Evolutionary conservation across 257 asterid genomes (phyloP), one percentile per base, ranked within the genome.

Genomic region (Scutellaria barbata): DNA sequence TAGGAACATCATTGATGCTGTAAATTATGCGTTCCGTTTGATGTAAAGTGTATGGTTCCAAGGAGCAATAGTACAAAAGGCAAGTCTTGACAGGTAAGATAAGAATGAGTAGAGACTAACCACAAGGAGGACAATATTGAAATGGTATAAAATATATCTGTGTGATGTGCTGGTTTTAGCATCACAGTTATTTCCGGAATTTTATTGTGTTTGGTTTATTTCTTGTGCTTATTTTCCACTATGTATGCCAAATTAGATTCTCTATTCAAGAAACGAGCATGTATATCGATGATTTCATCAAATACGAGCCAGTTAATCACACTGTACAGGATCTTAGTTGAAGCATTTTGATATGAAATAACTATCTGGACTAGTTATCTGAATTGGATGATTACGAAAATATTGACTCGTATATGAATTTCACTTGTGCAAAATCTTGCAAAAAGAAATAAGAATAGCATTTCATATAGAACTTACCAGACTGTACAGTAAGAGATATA

Each of bases 401-500:
- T 30, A 4, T 30, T 30, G 35, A 2, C 35, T 30, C 35, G 35
- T 30, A 30, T 25, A 30, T 30, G 35, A 30, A 30, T 30, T 30
- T 30, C 5, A 10, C 11, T n/a, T 7, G 1, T 50, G 16, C 54
- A n/a, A 7, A 5, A 50, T 14, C n/a, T 6, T n/a, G 59, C 13
- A 11, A 11, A 13, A 61, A 8, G 7, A 14, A 14, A 16, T 39
- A 41, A 14, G 66, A 43, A 17, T 20, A 22, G 37, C 16, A 43
- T 63, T 43, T 63, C 35, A 40, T 42, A 42, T 35, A 35, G 7
- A 37, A 35, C 63, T 40, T 16, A 69, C 66, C 65, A 69, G 52
- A 73, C 53, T 66, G 25, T 59, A 66, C 64, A 66, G 18, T 22
- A 18, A 39, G 35, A 42, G 68, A 39, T 50, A 48, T 9, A 18